phyloP scores from a whole-genome alignment of 768 basidiomycete species.

The Mycena haematopus region DNA sequence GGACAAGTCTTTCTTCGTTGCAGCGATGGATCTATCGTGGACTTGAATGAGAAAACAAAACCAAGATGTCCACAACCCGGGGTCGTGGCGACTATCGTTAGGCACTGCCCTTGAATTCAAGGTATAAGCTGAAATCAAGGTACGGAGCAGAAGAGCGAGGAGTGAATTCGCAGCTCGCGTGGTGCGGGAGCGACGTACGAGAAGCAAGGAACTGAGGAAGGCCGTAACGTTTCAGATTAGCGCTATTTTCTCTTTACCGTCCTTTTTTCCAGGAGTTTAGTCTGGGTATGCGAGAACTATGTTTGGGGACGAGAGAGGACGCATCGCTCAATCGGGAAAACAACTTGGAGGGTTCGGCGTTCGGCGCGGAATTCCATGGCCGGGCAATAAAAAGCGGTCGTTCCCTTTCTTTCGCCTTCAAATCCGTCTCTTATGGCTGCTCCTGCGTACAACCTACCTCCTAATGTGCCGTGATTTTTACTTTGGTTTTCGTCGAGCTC shows the following conservation, averaged over 20 bases:
- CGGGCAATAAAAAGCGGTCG: constrained; percentile 6
- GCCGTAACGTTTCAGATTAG: constrained; percentile 20
- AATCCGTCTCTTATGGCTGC: constrained; percentile 12
- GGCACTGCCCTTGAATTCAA: constrained; percentile 12
- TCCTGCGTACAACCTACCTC: constrained; percentile 23
- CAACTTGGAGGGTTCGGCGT: background rate
- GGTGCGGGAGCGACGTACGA: constrained; percentile 21
- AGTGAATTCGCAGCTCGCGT: constrained; percentile 22
- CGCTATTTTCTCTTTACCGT: background rate
- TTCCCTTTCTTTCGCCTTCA: constrained; percentile 3
- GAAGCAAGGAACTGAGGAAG: constrained; percentile 26
- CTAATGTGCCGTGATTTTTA: constrained; percentile 19
- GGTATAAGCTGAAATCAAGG: constrained; percentile 23
- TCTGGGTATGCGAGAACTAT: background rate
- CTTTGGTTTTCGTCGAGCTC: background rate
- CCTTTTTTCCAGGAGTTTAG: constrained; percentile 1
- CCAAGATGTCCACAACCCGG: background rate
- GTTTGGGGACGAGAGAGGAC: background rate
- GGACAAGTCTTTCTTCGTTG: background rate
- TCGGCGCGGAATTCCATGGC: background rate
- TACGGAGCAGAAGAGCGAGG: constrained; percentile 14
- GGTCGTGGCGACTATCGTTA: background rate
- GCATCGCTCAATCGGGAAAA: background rate
- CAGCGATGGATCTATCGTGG: background rate
- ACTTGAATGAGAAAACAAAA: background rate